phyloP scores from a whole-genome alignment of 1,284 basidiomycete genomes.

The Marasmius tenuissimus region DNA sequence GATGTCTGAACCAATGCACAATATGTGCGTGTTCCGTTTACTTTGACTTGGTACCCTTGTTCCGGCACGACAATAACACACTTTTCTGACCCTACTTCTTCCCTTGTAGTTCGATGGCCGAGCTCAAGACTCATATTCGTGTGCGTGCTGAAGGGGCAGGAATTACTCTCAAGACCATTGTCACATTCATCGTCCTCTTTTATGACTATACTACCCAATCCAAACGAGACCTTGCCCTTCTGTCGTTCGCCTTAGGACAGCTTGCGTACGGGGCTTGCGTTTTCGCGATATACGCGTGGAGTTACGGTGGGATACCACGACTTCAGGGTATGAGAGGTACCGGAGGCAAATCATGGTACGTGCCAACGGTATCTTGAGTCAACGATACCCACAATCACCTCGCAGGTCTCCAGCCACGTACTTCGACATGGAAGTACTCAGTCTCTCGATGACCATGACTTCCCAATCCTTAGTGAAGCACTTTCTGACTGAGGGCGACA shows the following conservation, averaged over 20 bases:
- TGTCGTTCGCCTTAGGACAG: slow-evolving; percentile 86
- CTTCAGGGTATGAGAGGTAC: slow-evolving; percentile 9
- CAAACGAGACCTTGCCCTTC: slow-evolving; percentile 51
- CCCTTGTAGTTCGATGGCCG: slow-evolving; percentile 64
- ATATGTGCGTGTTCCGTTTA: slow-evolving; percentile 44
- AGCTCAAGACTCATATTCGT: slow-evolving; percentile 64
- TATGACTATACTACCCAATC: slow-evolving; percentile 29
- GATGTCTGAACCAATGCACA: slow-evolving; percentile 82
- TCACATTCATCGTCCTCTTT: slow-evolving; percentile 66
- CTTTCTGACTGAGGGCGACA: slow-evolving; percentile 93
- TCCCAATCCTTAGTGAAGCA: slow-evolving; percentile 91
- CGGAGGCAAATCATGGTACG: slow-evolving; percentile 17
- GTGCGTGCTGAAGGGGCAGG: slow-evolving; percentile 84
- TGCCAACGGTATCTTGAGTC: no score
- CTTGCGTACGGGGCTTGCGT: slow-evolving; percentile 62
- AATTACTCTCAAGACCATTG: slow-evolving; percentile 72
- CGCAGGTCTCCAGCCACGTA: slow-evolving; percentile 14
- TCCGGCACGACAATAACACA: not conserved
- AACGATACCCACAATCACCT: not conserved
- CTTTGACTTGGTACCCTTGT: slow-evolving; percentile 1
- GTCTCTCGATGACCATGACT: slow-evolving; percentile 78
- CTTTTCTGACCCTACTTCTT: slow-evolving; percentile 4
- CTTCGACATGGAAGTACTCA: slow-evolving; percentile 54
- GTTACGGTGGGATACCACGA: slow-evolving; percentile 29
- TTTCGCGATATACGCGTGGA: slow-evolving; percentile 32